Conservation (phyloP, 768 basidiomycete species). For the Gloeopeniophorella convolvens region DNA sequence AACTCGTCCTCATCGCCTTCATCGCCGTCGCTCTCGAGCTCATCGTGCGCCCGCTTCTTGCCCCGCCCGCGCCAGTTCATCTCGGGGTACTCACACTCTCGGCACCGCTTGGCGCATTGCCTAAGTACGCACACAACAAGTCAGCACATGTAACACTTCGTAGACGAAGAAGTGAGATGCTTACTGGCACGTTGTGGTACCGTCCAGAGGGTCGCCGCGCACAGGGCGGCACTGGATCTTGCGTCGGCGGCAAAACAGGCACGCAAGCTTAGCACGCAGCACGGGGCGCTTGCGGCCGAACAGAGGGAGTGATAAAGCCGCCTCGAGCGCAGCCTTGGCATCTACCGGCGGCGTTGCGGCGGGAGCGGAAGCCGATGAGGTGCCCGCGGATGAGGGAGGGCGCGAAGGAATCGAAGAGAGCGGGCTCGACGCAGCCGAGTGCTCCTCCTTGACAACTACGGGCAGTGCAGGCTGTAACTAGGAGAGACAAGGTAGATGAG, state of each 20-base stretch:
- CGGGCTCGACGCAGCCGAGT: constrained; percentile 12
- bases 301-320: constrained; percentile 12
- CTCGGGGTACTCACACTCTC: constrained; percentile 15
- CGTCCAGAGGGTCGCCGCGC: neutral
- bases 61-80: constrained; percentile 17
- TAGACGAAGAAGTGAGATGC: neutral
- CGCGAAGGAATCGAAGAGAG: constrained; percentile 14
- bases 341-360: too few species aligned
- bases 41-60: neutral
- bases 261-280: constrained; percentile 13
- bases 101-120: constrained; percentile 14
- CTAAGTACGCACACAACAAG: neutral
- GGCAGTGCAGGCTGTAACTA: constrained; percentile 11
- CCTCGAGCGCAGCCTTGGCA: neutral
- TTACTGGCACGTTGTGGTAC: constrained; percentile 14
- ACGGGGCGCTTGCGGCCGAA: constrained; percentile 17
- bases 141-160: neutral
- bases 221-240: constrained; percentile 17
- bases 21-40: constrained; percentile 3
- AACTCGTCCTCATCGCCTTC: constrained; percentile 1
- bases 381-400: constrained; percentile 14
- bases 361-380: neutral
- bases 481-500: neutral
- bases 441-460: constrained; percentile 6
- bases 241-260: constrained; percentile 18